Conservation (phyloP, 352 stramenopile genomes). For the Phytophthora tubulina region DNA sequence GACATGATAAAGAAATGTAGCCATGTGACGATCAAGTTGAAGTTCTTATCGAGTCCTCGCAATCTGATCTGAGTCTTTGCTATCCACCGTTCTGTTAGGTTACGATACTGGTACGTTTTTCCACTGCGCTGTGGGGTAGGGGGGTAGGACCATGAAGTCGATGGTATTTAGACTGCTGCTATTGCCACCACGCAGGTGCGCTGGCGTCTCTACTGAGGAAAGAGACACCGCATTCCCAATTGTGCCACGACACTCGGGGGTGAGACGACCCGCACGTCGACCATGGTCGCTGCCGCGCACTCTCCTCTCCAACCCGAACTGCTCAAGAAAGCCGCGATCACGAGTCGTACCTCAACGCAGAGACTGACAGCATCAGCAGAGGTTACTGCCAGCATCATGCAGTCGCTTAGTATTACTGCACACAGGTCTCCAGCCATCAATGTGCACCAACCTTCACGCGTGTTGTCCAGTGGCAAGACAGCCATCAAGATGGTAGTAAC, state of each 20-base stretch:
- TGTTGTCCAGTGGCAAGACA: conserved; percentile 24
- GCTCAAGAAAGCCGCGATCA: conserved; percentile 18
- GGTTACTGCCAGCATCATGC: conserved; percentile 27
- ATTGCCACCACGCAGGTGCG: conserved; percentile 2
- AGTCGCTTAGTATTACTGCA: conserved; percentile 21
- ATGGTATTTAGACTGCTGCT: conserved; percentile 20
- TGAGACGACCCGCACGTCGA: conserved; percentile 16
- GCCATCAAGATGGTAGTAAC: neutral
- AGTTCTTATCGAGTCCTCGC: conserved; percentile 8
- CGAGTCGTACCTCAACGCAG: conserved; percentile 13
- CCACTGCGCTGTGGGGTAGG: conserved; percentile 14
- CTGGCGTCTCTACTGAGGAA: conserved; percentile 8
- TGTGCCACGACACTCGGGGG: conserved; percentile 17
- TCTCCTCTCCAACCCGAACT: conserved; percentile 24
- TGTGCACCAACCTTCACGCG: conserved; percentile 1
- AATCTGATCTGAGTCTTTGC: neutral
- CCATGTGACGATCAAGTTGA: conserved; percentile 15
- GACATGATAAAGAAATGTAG: conserved; percentile 7
- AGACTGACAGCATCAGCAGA: conserved; percentile 20
- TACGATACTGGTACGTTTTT: neutral
- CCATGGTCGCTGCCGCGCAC: conserved; percentile 39
- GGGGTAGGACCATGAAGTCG: conserved; percentile 25
- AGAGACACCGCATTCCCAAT: conserved; percentile 33
- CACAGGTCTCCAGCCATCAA: conserved; percentile 21
- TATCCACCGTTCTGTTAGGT: no score